A percentile compares a stretch with the other conserved stretches of the same genome.
These are phyloP conservation scores for Cryptococcus deneoformans DNA, from an alignment of 1,284 basidiomycete species.

Conservation along the genomic window DNA sequence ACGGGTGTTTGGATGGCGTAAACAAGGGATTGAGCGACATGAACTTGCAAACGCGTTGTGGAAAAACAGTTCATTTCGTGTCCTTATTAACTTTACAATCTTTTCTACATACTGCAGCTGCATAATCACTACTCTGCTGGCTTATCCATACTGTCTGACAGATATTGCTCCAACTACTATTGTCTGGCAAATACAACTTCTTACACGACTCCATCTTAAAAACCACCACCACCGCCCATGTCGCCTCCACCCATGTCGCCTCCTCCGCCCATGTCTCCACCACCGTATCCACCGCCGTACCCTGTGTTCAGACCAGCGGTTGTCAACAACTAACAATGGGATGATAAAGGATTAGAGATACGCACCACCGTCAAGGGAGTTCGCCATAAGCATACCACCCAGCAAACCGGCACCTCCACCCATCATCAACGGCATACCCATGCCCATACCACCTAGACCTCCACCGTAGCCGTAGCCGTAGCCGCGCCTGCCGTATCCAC, in stretches of 20 bases:
- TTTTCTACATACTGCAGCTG: too few relatives aligned
- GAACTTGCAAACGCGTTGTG: background rate
- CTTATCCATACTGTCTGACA: too few relatives aligned
- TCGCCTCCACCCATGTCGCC: slow-evolving; percentile 14
- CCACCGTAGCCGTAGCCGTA: slow-evolving; percentile 13
- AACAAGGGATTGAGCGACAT: background rate
- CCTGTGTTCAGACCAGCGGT: too few relatives aligned
- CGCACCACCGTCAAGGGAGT: slow-evolving; percentile 1
- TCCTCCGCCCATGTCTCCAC: slow-evolving; percentile 23
- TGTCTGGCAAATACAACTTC: too few relatives aligned
- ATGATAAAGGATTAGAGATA: too few relatives aligned
- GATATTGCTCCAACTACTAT: background rate
- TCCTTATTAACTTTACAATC: too few relatives aligned
- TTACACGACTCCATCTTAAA: too few relatives aligned
- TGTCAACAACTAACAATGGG: background rate
- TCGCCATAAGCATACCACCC: slow-evolving; percentile 30
- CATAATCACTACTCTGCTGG: too few relatives aligned
- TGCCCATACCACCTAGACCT: slow-evolving; percentile 8
- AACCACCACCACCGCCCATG: background rate
- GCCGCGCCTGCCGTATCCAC: slow-evolving; percentile 21
- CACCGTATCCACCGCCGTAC: slow-evolving; percentile 7
- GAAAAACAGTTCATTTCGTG: too few relatives aligned
- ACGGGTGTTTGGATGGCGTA: background rate
- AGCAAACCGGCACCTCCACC: slow-evolving; percentile 28
- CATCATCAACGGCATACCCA: slow-evolving; percentile 20